Evolutionary conservation across 345 rosid genomes (phyloP).

Genomic region (Fremontodendron californicum): DNA sequence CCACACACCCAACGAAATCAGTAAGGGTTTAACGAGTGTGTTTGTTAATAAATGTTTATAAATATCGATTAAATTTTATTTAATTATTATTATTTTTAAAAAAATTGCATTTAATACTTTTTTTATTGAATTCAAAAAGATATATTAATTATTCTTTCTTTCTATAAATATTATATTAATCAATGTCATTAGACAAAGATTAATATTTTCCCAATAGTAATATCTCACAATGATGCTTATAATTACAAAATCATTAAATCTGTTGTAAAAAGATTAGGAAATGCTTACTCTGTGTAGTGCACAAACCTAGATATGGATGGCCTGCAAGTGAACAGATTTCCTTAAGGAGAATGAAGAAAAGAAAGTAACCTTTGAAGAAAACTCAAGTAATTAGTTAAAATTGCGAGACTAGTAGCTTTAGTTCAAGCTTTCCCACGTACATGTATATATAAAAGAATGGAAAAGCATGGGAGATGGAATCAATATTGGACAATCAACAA

Average conservation of each 20-base stretch:
- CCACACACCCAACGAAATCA: slow-evolving; percentile 4
- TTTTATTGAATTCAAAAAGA: no score
- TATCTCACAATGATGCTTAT: not conserved
- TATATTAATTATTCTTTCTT: no score
- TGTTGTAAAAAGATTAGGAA: not conserved
- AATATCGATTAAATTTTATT: no score
- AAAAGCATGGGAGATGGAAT: not conserved
- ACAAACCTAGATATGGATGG: not conserved
- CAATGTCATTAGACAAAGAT: no score
- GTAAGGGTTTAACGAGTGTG: no score
- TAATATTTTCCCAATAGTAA: no score
- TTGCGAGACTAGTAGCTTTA: not conserved
- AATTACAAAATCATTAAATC: not conserved
- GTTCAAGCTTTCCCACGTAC: not conserved
- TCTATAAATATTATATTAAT: no score
- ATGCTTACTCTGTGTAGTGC: not conserved
- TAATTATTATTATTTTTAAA: no score
- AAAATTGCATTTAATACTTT: no score
- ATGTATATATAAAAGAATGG: not conserved
- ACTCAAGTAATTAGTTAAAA: not conserved
- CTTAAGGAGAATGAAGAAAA: not conserved
- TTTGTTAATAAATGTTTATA: no score
- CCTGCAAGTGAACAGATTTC: not conserved
- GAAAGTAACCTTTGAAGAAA: not conserved
- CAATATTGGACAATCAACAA: not conserved